phyloP scores from a whole-genome alignment of 2,329 filamentous ascomycete species.

The Alternaria hordeiaustralica region DNA sequence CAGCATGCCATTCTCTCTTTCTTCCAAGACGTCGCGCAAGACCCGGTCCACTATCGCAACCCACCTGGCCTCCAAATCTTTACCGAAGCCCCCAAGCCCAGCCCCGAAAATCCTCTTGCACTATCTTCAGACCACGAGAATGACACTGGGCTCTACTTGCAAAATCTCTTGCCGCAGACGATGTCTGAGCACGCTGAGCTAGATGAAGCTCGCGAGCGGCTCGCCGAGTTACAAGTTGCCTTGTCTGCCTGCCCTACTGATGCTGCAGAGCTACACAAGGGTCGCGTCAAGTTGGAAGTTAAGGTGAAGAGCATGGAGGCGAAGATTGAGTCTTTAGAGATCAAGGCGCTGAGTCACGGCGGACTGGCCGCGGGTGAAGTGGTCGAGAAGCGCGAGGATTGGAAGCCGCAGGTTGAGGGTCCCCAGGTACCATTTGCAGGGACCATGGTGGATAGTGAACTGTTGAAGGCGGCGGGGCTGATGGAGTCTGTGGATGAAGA shows the following conservation, averaged over 20 bases:
- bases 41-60: constrained; percentile 47
- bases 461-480: constrained; percentile 39
- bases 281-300: constrained; percentile 25
- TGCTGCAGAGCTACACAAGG: constrained; percentile 17
- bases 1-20: constrained; percentile 65
- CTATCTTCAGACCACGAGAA: constrained; percentile 11
- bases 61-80: constrained; percentile 25
- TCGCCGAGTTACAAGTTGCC: constrained; percentile 24
- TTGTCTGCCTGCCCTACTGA: constrained; percentile 26
- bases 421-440: constrained; percentile 38
- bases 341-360: constrained; percentile 23
- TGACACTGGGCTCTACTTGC: neutral
- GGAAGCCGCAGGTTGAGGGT: constrained; percentile 26
- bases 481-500: constrained; percentile 19
- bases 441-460: constrained; percentile 37
- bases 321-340: constrained; percentile 22
- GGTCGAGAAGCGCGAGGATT: constrained; percentile 23
- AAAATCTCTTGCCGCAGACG: constrained; percentile 15
- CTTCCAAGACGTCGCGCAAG: constrained; percentile 64
- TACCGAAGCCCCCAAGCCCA: constrained; percentile 17
- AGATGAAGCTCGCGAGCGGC: constrained; percentile 10
- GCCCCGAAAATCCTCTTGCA: constrained; percentile 20
- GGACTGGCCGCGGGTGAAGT: constrained; percentile 22
- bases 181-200: constrained; percentile 30
- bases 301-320: constrained; percentile 26